phyloP scores from a whole-genome alignment of 2,329 filamentous ascomycete species.

The Ceratocystis variospora region DNA sequence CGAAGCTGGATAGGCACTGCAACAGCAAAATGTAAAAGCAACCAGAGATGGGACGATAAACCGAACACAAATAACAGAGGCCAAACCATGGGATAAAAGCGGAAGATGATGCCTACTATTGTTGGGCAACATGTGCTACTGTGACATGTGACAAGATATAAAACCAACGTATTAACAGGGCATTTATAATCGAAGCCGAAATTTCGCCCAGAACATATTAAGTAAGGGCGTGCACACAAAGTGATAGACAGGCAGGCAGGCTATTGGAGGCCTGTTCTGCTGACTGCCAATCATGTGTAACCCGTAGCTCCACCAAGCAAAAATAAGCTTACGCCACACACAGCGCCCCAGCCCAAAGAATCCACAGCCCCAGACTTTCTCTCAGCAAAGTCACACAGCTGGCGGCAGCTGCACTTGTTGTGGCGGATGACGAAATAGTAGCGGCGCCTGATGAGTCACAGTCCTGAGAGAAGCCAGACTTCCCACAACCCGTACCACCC shows the following conservation, averaged over 20 bases:
- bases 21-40: background rate
- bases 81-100: background rate
- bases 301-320: background rate
- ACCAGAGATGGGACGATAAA: background rate
- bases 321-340: background rate
- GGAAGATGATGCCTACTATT: background rate
- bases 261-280: background rate
- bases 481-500: slow-evolving; percentile 15
- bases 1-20: background rate
- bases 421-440: background rate
- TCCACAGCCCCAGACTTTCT: background rate
- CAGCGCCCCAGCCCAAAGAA: background rate
- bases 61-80: background rate
- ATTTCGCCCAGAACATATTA: background rate
- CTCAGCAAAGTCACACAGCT: background rate
- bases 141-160: background rate
- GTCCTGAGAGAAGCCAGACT: slow-evolving; percentile 19
- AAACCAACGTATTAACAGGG: background rate
- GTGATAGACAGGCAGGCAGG: background rate
- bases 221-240: background rate
- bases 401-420: background rate
- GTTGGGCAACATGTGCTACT: background rate
- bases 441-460: slow-evolving; percentile 4
- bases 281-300: background rate
- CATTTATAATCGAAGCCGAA: background rate